These are phyloP conservation scores for Alternaria conjuncta DNA, from an alignment of 2,329 filamentous ascomycete genomes.

Conservation along the genomic window DNA sequence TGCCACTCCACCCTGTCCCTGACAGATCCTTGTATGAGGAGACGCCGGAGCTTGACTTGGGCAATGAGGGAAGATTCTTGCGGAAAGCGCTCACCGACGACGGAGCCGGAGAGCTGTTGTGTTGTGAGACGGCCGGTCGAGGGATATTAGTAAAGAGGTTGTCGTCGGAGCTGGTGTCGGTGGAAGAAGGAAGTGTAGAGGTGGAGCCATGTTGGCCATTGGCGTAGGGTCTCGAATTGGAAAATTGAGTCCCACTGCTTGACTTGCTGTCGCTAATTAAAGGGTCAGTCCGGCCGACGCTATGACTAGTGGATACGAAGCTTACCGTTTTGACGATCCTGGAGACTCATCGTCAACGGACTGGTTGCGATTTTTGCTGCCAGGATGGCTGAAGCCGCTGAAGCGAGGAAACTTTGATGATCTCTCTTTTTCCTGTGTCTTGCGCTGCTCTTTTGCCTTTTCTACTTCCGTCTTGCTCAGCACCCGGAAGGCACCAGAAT, in stretches of 20 bases:
- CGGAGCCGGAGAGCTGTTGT: slow-evolving; percentile 38
- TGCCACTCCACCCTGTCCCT: slow-evolving; percentile 16
- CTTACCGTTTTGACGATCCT: slow-evolving; percentile 47
- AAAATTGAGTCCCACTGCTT: slow-evolving; percentile 48
- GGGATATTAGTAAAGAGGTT: slow-evolving; percentile 45
- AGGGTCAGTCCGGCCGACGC: slow-evolving; percentile 36
- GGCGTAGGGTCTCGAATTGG: slow-evolving; percentile 43
- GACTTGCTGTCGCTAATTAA: slow-evolving; percentile 49
- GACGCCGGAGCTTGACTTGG: slow-evolving; percentile 29
- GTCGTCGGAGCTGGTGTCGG: slow-evolving; percentile 47
- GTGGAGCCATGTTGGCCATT: slow-evolving; percentile 46
- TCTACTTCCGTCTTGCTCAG: slow-evolving; percentile 43
- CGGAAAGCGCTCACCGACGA: slow-evolving; percentile 28
- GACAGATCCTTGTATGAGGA: slow-evolving; percentile 28
- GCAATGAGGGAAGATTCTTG: slow-evolving; percentile 38
- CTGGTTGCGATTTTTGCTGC: slow-evolving; percentile 42
- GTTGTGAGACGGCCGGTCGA: slow-evolving; percentile 37
- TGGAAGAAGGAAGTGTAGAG: slow-evolving; percentile 50
- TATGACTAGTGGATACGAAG: slow-evolving; percentile 22
- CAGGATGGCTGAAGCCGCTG: slow-evolving; percentile 37
- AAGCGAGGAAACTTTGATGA: slow-evolving; percentile 44
- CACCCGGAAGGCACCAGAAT: slow-evolving; percentile 43
- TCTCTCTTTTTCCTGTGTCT: slow-evolving; percentile 41
- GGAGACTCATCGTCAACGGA: slow-evolving; percentile 47
- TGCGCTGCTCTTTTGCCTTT: slow-evolving; percentile 33